Evolutionary conservation across 2,329 filamentous ascomycete genomes (phyloP).

Genomic region (Ascosphaera pollenicola): DNA sequence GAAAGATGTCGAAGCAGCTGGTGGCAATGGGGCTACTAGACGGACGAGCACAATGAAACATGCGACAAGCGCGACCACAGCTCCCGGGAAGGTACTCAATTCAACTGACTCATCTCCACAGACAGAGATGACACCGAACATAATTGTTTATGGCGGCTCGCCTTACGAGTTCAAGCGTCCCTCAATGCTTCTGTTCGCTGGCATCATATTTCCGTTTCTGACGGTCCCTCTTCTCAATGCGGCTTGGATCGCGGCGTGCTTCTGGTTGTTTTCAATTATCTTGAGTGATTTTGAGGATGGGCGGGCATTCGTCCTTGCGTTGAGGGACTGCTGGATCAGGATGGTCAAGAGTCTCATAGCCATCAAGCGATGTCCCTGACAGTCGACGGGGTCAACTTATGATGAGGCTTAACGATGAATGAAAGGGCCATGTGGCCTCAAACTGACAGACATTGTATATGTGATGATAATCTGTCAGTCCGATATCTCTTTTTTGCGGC

Average conservation of each 20-base stretch:
- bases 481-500: no score
- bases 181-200: constrained; percentile 25
- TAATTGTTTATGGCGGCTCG: no score
- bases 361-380: no score
- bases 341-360: constrained; percentile 16
- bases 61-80: constrained; percentile 6
- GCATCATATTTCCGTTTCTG: constrained; percentile 32
- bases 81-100: constrained; percentile 16
- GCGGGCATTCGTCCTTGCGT: constrained; percentile 33
- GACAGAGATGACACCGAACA: constrained; percentile 12
- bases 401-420: no score
- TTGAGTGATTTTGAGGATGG: constrained; percentile 33
- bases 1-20: no score
- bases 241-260: constrained; percentile 36
- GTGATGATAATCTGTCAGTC: no score
- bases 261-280: constrained; percentile 39
- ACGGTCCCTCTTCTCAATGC: constrained; percentile 33
- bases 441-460: no score
- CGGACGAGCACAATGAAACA: neutral
- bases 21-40: no score
- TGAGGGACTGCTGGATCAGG: constrained; percentile 37
- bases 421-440: no score
- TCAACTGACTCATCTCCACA: constrained; percentile 16
- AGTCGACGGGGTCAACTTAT: no score
- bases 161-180: constrained; percentile 9